Conservation (phyloP, 106 monocot species). For the Ottelia alismoides region DNA sequence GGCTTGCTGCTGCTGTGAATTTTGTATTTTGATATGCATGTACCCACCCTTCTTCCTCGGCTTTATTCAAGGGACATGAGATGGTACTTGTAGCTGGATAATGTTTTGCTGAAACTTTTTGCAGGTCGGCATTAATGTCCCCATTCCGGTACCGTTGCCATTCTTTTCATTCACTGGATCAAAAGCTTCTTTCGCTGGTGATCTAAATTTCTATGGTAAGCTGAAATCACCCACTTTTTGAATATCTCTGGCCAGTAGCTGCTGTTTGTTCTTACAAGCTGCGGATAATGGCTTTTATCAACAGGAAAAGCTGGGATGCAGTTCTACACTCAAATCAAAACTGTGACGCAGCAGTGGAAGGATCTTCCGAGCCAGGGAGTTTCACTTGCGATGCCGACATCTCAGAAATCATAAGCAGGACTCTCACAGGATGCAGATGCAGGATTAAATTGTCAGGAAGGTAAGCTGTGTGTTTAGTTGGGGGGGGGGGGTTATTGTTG, state of each 20-base stretch:
- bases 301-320: conserved; percentile 96
- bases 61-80: no score
- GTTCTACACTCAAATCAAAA: conserved; percentile 92
- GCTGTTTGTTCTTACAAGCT: background rate
- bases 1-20: no score
- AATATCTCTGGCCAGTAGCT: background rate
- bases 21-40: no score
- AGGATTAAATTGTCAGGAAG: no score
- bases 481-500: no score
- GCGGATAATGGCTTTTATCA: background rate
- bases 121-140: conserved; percentile 97
- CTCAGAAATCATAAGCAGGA: conserved; percentile 41
- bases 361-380: conserved; percentile 49
- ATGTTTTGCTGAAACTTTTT: no score
- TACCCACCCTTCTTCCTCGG: no score
- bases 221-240: background rate
- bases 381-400: conserved; percentile 85
- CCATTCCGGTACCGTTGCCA: conserved; percentile 96
- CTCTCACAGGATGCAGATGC: no score
- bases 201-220: conserved; percentile 88
- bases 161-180: conserved; percentile 98
- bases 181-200: conserved; percentile 97
- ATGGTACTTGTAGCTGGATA: no score
- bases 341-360: conserved; percentile 95
- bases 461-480: no score